Base-by-base conservation (phyloP, 2,329 filamentous ascomycete species). In the Fusarium sp. region DNA sequence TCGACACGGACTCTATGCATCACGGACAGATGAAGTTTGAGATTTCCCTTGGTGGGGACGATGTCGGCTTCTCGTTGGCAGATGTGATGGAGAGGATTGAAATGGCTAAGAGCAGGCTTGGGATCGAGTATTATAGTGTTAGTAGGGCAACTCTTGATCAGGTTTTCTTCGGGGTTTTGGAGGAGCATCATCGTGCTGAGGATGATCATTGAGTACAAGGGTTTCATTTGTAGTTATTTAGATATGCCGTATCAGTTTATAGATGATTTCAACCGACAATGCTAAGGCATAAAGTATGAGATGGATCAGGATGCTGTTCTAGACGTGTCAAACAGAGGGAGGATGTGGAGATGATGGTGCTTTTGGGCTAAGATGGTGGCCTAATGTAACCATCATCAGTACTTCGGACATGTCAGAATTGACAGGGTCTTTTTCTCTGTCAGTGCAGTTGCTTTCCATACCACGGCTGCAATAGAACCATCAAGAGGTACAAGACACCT, bases 161-260 rank as follows among this genome's bases (percentile, higher is more conserved):
- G 14, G 54, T 57, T 8, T 57, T 57, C 25, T 57, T 57, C 27
- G 54, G 54, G 6, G 54, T 57, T 31, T 44, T 57, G 36, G 54
- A 40, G 23, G 54, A 57, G 36, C 44, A 57, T 7, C 11, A 33
- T 10, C 27, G n/a, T 11, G 54, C 14, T 7, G 54, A 57, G 16
- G 38, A 57, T 1, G 33, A n/a, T 13, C 36, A 8, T 44, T 57
- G 29, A 31, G 29, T 31, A 13, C 29, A 31, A 11, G 29, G 29
- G 29, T 11, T 31, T 31, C 10, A 31, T 31, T 31, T 31, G 29
- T 31, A 11, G 10, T 31, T 31, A 31, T 11, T 31, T 31, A 33
- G 31, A 14, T 33, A 33, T 33, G 11, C 11, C 31, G 31, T 33
- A 33, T 33, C 31, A 6, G 11, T 36, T 36, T 31, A 14, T 36